Evolutionary conservation across 495 filamentous ascomycete species (phyloP), one percentile per base, ranked within the genome.

Genomic region (Penicillium roqueforti): DNA sequence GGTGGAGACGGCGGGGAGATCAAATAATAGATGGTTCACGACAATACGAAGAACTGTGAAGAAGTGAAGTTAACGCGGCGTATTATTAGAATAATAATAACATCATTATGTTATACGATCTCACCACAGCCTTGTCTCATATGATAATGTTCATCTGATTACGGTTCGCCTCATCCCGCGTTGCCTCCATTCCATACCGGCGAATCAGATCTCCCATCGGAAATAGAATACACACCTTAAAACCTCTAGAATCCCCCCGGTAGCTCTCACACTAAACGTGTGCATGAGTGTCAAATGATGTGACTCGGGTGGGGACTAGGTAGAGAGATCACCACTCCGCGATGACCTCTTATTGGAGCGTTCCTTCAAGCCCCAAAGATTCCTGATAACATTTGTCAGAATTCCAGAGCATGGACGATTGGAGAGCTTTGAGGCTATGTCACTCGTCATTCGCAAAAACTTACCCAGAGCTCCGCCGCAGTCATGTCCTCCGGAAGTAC

Each of bases 381-480:
- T 78, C 75, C 75, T 78, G 56, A 25, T 32, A 14, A 47, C 45
- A 53, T 34, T 44, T 22, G 43, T 60, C 45, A 61, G 51, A 34
- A 53, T 32, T 31, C 39, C 4, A 18, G 16, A 32, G 7, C 8
- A 18, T 36, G 26, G 32, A 44, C 29, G 13, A n/a, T 26, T 49
- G 19, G 44, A 37, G 38, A 55, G 11, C 28, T 19, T 36, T 29
- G 29, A 40, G 42, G 26, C 18, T 38, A 26, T 31, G 41, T 19
- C 41, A 26, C 6, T 44, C 18, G 11, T 41, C 40, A 6, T n/a
- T n/a, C 22, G n/a, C 19, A 18, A 19, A 19, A 26, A 56, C 74
- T 59, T 59, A 83, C 80, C 80, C 78, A 81, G 10, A 83, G 60
- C 51, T 82, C 77, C 22, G 65, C 61, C 56, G 61, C 67, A 47